These are phyloP conservation scores for Pseudoscleropodium purum DNA, from an alignment of 225 moss, liverwort and hornwort species.

Conservation along the genomic window DNA sequence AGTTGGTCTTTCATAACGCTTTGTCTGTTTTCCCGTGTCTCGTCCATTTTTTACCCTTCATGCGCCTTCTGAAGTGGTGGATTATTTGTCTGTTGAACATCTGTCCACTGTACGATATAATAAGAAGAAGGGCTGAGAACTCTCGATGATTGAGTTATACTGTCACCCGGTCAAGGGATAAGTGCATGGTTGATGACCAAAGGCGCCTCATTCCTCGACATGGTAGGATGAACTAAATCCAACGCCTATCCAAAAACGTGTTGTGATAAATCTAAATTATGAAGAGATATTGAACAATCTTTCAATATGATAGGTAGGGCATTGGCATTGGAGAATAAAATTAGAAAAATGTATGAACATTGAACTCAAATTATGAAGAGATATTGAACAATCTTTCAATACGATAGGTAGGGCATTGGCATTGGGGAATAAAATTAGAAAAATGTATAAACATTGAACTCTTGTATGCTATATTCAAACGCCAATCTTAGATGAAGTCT, in stretches of 20 bases:
- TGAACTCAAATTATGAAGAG: not conserved
- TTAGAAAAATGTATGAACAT: not conserved
- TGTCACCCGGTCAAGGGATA: not conserved
- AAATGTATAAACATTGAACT: not conserved
- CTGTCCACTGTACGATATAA: slow-evolving; percentile 10
- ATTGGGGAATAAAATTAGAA: not conserved
- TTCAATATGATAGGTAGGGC: not conserved
- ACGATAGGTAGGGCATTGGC: not conserved
- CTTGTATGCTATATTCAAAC: not conserved
- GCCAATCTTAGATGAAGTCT: not conserved
- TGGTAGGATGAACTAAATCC: not conserved
- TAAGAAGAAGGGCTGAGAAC: slow-evolving; percentile 11
- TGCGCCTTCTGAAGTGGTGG: slow-evolving; percentile 5
- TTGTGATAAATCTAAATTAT: not conserved
- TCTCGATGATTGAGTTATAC: not conserved
- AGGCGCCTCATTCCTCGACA: not conserved
- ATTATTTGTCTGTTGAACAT: not conserved
- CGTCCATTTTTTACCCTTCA: slow-evolving; percentile 11
- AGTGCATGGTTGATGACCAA: not conserved
- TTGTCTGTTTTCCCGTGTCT: slow-evolving; percentile 20
- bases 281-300: not conserved
- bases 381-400: not conserved
- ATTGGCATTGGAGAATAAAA: not conserved
- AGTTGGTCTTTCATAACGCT: slow-evolving; percentile 10
- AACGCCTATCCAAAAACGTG: not conserved